Evolutionary conservation across 441 rosid genomes (phyloP).

Genomic region (Adansonia rubrostipa): DNA sequence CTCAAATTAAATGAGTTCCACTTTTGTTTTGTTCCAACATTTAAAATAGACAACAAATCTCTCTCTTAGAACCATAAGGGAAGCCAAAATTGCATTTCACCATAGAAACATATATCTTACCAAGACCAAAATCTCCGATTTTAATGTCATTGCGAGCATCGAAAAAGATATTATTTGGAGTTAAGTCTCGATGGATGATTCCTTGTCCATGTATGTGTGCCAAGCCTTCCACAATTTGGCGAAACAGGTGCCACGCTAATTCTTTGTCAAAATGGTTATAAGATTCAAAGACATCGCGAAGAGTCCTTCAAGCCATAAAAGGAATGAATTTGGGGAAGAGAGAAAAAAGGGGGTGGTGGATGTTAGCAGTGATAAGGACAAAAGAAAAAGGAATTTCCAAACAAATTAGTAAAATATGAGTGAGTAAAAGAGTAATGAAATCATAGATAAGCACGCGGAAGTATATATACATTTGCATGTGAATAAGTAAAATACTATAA

Average conservation of each 20-base stretch:
- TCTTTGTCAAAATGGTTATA: constrained; percentile 84
- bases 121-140: constrained; percentile 98
- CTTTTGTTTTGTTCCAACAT: constrained; percentile 4
- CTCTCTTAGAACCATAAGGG: not conserved
- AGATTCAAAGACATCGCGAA: constrained; percentile 86
- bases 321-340: constrained; percentile 4
- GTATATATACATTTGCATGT: not conserved
- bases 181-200: constrained; percentile 96
- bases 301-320: constrained; percentile 64
- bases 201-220: constrained; percentile 97
- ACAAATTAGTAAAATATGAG: not conserved
- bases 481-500: too few species aligned
- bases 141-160: constrained; percentile 95
- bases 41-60: not conserved
- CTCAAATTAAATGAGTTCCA: constrained; percentile 16
- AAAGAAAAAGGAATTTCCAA: constrained; percentile 3
- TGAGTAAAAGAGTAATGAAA: constrained; percentile 13
- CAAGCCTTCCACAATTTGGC: constrained; percentile 98
- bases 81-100: constrained; percentile 7
- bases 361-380: constrained; percentile 3
- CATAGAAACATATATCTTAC: constrained; percentile 51
- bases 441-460: constrained; percentile 23
- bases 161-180: constrained; percentile 96
- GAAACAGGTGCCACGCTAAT: constrained; percentile 82
- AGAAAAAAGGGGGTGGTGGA: constrained; percentile 3